Evolutionary conservation across 345 rosid genomes (phyloP).

Genomic region (Arabidopsis thaliana): DNA sequence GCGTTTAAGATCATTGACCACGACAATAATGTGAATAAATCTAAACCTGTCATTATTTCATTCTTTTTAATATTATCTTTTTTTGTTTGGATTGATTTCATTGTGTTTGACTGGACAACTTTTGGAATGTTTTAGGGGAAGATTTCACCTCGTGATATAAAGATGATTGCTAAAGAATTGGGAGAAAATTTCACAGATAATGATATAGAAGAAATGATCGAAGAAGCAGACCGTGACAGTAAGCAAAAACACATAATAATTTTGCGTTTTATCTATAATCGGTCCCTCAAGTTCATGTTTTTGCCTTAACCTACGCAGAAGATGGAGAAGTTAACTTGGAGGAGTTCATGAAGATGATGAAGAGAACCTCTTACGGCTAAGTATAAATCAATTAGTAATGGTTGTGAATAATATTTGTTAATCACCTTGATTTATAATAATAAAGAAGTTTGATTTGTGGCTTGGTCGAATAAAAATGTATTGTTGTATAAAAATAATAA

Average conservation of each 20-base stretch:
- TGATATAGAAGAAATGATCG: conserved; percentile 81
- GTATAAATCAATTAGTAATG: conserved; percentile 11
- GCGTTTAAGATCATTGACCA: conserved; percentile 83
- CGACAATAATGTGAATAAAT: conserved; percentile 65
- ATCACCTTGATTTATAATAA: background rate
- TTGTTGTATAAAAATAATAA: background rate
- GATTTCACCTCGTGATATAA: conserved; percentile 71
- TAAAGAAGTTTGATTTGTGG: background rate
- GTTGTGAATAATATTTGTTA: background rate
- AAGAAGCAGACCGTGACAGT: conserved; percentile 87
- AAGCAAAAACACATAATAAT: conserved; percentile 40
- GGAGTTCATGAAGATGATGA: conserved; percentile 80
- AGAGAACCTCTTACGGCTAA: conserved; percentile 57
- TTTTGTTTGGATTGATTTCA: conserved; percentile 7
- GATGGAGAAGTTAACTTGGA: conserved; percentile 74
- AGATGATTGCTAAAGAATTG: conserved; percentile 68
- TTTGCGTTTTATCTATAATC: background rate
- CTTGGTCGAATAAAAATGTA: background rate
- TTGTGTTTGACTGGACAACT: conserved; percentile 7
- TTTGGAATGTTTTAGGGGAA: conserved; percentile 57
- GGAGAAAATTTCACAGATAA: conserved; percentile 73
- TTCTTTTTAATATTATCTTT: background rate
- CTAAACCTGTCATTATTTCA: conserved; percentile 11
- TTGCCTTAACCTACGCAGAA: conserved; percentile 47
- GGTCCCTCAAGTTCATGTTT: background rate